A percentile compares a stretch with the other conserved stretches of the same genome.
Evolutionary conservation across 2,329 filamentous ascomycete genomes (phyloP).

Genomic region (Cadophora sp.): DNA sequence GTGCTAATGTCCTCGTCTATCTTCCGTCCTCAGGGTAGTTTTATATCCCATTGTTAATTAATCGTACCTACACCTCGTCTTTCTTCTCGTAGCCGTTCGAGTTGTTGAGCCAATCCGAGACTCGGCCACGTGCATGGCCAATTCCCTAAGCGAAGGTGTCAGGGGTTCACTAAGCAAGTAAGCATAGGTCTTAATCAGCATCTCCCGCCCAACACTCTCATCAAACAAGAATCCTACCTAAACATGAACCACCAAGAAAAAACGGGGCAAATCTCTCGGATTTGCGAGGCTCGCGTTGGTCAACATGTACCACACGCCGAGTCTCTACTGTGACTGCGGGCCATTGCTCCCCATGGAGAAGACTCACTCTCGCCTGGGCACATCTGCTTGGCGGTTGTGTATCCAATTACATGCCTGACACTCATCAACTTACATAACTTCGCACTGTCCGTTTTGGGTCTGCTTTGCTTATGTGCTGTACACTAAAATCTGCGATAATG

Average conservation of each 20-base stretch:
- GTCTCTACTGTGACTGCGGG: background rate
- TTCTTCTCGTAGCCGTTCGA: too few relatives aligned
- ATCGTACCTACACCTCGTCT: too few relatives aligned
- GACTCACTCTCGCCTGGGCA: background rate
- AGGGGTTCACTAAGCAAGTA: background rate
- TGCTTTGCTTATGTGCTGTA: background rate
- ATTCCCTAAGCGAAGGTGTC: background rate
- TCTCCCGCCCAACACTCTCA: background rate
- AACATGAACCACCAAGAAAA: background rate
- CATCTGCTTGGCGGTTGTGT: background rate
- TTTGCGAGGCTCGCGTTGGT: background rate
- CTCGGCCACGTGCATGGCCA: background rate
- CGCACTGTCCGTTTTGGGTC: background rate
- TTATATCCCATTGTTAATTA: too few relatives aligned
- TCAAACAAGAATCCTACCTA: background rate
- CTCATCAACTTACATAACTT: constrained; percentile 10
- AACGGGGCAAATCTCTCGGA: background rate
- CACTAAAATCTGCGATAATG: constrained; percentile 11
- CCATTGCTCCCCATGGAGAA: background rate
- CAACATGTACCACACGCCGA: background rate
- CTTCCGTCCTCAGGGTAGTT: too few relatives aligned
- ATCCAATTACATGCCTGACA: background rate
- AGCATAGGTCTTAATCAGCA: constrained; percentile 2
- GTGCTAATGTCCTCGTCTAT: too few relatives aligned
- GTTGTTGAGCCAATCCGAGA: background rate